Percentiles rank a stretch among this genome's conserved stretches.
Evolutionary conservation across 768 basidiomycete genomes (phyloP).

Genomic region (Russula virescens): DNA sequence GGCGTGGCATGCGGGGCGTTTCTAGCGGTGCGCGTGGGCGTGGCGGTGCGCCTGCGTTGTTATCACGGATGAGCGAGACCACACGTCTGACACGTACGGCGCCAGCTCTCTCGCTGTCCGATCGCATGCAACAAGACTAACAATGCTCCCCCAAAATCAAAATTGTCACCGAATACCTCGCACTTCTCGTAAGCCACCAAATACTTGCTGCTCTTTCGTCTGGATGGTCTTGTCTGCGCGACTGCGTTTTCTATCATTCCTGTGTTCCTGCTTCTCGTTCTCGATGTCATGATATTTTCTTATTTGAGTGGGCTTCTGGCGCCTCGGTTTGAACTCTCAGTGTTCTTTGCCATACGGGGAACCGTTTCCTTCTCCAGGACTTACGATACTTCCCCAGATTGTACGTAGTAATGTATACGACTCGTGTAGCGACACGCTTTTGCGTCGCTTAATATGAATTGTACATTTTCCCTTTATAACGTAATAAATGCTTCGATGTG

Average conservation of each 20-base stretch:
- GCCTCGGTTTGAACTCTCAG: too few relatives aligned
- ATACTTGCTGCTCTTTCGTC: background rate
- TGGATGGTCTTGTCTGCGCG: too few relatives aligned
- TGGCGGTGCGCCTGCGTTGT: background rate
- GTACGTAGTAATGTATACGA: too few relatives aligned
- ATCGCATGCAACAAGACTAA: constrained; percentile 14
- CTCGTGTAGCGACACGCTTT: too few relatives aligned
- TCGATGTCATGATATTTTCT: background rate
- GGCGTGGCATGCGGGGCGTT: constrained; percentile 3
- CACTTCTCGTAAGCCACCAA: background rate
- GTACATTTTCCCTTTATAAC: too few relatives aligned
- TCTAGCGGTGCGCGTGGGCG: background rate
- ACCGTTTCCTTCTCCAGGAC: too few relatives aligned
- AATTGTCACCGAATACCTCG: background rate
- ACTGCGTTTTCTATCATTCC: background rate
- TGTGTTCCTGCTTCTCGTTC: background rate
- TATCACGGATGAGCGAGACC: constrained; percentile 11
- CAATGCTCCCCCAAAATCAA: background rate
- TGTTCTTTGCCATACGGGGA: too few relatives aligned
- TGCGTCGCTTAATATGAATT: too few relatives aligned
- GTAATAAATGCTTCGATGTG: too few relatives aligned
- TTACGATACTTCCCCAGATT: too few relatives aligned
- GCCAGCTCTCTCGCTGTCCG: constrained; percentile 1
- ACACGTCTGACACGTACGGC: background rate
- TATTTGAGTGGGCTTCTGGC: too few relatives aligned